Percentiles rank a stretch among this genome's conserved stretches.
Conservation (phyloP, 1,139 yeast species). For the Geotrichum restrictum region DNA sequence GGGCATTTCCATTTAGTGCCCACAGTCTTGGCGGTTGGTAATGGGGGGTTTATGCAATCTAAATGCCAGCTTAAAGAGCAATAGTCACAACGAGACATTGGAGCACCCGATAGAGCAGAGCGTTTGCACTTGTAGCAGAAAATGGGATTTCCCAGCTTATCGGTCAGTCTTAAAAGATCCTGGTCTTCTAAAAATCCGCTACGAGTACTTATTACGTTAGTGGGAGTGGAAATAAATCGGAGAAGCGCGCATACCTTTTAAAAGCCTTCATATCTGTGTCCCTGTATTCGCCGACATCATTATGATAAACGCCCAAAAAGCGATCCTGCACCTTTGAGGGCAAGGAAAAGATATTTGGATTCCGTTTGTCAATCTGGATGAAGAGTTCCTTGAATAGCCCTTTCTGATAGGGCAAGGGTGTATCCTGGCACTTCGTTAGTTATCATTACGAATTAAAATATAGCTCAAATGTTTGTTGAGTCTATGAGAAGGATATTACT, state of each 20-base stretch:
- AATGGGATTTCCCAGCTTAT: conserved; percentile 59
- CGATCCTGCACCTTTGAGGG: conserved; percentile 69
- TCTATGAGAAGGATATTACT: neutral
- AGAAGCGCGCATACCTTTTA: conserved; percentile 35
- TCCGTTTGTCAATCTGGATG: conserved; percentile 52
- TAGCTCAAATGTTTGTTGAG: neutral
- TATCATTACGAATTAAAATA: neutral
- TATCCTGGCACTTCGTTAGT: conserved; percentile 26
- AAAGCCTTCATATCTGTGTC: conserved; percentile 55
- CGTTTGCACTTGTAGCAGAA: conserved; percentile 73
- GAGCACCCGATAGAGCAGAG: conserved; percentile 57
- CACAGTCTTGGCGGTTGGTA: conserved; percentile 67
- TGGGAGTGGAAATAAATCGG: neutral
- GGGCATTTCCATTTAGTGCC: conserved; percentile 95
- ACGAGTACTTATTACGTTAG: conserved; percentile 27
- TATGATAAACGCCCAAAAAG: conserved; percentile 68
- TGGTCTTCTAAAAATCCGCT: conserved; percentile 45
- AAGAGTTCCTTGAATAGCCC: conserved; percentile 62
- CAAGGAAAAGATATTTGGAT: conserved; percentile 69
- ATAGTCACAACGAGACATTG: conserved; percentile 73
- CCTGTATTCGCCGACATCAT: conserved; percentile 65
- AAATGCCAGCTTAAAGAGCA: conserved; percentile 89
- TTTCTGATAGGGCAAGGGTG: conserved; percentile 36
- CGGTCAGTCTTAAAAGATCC: conserved; percentile 64
- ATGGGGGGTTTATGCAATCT: conserved; percentile 79